A percentile compares a stretch with the other conserved stretches of the same genome.
Evolutionary conservation across 495 filamentous ascomycete genomes (phyloP).

Genomic region (Clavariopsis aquatica): DNA sequence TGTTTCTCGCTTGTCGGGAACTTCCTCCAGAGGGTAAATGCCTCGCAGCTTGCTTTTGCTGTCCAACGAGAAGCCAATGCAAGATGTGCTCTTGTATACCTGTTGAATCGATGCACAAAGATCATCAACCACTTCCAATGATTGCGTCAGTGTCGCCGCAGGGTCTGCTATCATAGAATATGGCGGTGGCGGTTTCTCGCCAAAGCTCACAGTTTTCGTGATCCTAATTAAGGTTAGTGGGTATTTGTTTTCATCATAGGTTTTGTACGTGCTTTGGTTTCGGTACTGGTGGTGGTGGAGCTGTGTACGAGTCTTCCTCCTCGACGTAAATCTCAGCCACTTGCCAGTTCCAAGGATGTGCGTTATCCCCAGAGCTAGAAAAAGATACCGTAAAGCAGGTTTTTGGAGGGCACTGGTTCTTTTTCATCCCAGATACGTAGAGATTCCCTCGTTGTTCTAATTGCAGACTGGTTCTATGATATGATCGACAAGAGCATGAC

Average conservation of each 20-base stretch:
- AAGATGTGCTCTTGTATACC: conserved; percentile 23
- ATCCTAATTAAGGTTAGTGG: conserved; percentile 9
- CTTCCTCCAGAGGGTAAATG: conserved; percentile 18
- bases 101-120: conserved; percentile 35
- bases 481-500: conserved; percentile 33
- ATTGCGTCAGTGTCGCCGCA: background rate
- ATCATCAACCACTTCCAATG: conserved; percentile 32
- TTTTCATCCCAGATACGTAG: conserved; percentile 22
- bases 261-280: conserved; percentile 24
- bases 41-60: conserved; percentile 32
- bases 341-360: conserved; percentile 34
- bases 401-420: background rate
- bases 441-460: conserved; percentile 30
- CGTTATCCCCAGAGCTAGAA: conserved; percentile 11
- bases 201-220: conserved; percentile 32
- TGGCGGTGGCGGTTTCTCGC: conserved; percentile 31
- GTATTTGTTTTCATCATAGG: background rate
- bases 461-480: conserved; percentile 34
- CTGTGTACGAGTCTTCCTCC: conserved; percentile 16
- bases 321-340: conserved; percentile 34
- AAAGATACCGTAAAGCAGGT: conserved; percentile 37
- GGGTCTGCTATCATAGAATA: conserved; percentile 24
- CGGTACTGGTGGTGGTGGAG: background rate
- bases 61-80: conserved; percentile 38
- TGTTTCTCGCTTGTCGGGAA: conserved; percentile 3